Conservation (phyloP, 2,329 filamentous ascomycete genomes). For the Domatiomyces catenatus region DNA sequence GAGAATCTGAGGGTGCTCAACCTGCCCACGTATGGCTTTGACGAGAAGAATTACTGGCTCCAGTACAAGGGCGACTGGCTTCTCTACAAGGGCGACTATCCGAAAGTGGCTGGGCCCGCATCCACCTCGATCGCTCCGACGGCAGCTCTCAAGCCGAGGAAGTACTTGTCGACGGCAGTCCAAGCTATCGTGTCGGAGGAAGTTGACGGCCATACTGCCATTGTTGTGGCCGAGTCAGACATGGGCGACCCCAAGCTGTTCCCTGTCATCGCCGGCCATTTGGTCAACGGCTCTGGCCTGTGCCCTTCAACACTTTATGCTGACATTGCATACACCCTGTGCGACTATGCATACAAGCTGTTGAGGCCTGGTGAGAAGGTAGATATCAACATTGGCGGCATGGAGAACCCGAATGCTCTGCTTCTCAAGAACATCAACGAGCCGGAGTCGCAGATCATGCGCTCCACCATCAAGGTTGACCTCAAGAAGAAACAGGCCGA, state of each 20-base stretch:
- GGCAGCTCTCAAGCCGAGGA: constrained; percentile 33
- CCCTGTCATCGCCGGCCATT: constrained; percentile 47
- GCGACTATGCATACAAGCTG: constrained; percentile 37
- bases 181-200: constrained; percentile 50
- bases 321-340: constrained; percentile 50
- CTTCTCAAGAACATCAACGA: constrained; percentile 17
- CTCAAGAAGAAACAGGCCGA: constrained; percentile 16
- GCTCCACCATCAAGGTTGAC: constrained; percentile 15
- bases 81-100: constrained; percentile 49
- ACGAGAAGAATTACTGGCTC: constrained; percentile 59
- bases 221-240: constrained; percentile 50
- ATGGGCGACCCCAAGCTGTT: constrained; percentile 48
- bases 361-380: constrained; percentile 16
- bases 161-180: constrained; percentile 49
- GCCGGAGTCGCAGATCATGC: constrained; percentile 15
- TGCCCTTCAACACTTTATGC: constrained; percentile 49
- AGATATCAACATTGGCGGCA: constrained; percentile 17
- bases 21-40: constrained; percentile 54
- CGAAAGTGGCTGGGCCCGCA: constrained; percentile 24
- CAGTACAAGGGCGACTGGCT: constrained; percentile 58
- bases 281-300: constrained; percentile 51
- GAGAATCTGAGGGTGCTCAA: constrained; percentile 43
- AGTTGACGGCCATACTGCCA: constrained; percentile 43
- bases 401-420: constrained; percentile 18
- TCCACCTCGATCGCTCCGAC: constrained; percentile 25